These are phyloP conservation scores for Solanum pimpinellifolium DNA, from an alignment of 257 asterid species.

Conservation along the genomic window DNA sequence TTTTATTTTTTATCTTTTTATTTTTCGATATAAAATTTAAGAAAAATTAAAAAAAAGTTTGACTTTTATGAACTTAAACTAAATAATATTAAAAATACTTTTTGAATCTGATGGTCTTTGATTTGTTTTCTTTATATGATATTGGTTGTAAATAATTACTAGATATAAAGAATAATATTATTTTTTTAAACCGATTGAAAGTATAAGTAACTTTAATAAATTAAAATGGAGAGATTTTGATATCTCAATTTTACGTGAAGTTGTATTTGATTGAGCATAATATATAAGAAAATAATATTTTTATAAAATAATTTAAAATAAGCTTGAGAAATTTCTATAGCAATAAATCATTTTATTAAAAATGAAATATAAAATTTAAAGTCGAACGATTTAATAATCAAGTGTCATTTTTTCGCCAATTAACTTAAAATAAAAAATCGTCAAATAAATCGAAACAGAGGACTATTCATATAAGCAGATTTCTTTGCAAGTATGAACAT, in stretches of 20 bases:
- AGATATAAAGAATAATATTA: too few species aligned
- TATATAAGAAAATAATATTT: background rate
- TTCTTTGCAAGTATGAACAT: background rate
- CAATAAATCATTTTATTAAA: background rate
- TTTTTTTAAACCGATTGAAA: too few species aligned
- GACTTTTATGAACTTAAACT: background rate
- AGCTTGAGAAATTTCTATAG: background rate
- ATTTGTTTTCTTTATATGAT: too few species aligned
- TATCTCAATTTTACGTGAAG: background rate
- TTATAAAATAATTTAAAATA: background rate
- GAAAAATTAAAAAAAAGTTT: too few species aligned
- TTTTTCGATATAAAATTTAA: background rate
- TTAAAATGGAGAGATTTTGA: too few species aligned
- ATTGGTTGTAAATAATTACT: background rate
- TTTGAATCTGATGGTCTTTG: background rate
- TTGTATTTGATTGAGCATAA: background rate
- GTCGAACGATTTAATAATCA: rapidly evolving
- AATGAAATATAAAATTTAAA: background rate
- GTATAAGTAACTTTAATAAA: too few species aligned
- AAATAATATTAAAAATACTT: background rate
- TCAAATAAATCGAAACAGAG: too few species aligned
- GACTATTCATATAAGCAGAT: background rate
- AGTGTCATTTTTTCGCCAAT: background rate
- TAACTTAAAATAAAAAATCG: too few species aligned
- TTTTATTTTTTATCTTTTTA: background rate